Base-by-base conservation (phyloP, 2,329 filamentous ascomycete genomes). In the Niveomyces coronatus region DNA sequence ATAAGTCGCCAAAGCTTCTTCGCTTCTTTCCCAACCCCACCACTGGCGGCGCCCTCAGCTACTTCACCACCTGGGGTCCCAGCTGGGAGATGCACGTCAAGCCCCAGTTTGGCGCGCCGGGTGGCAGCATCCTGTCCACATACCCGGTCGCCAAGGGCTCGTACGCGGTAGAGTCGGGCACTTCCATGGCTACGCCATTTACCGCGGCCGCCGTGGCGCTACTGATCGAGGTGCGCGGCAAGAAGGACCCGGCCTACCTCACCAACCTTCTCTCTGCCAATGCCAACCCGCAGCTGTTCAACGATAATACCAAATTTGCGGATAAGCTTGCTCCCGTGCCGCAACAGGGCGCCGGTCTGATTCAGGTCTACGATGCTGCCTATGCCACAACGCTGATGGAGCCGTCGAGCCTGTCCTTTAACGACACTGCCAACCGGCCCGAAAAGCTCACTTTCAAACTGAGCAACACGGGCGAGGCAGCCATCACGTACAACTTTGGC, bases 131-230 rank as follows among this genome's bases (percentile, higher is more conserved):
- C 31, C 54, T 79, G 18, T 76, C 73, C 9, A 78, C 74, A 0
- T 79, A 62, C 45, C 73, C 70, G 0, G 42, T 50, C 4, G 54
- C 55, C 4, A 49, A 60, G 22, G 68, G 68, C 17, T 55, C 57
- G 20, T 79, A 76, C 37, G 65, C 63, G 16, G 64, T 76, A 1
- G 54, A 66, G 18, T 74, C 62, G 23, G 74, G 74, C 10, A 77
- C 73, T 0, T 77, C 73, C 2, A 79, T 81, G 76, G 65, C 74
- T 3, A 68, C 67, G 23, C 74, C 75, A 7, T 63, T 74, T 11
- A 58, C 67, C 5, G 71, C 74, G 4, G 76, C 63, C 23, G 65
- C 74, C 37, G 61, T 67, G 28, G 74, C 73, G 1, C 62, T 79
- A 24, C 53, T 77, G 41, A 65, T 64, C 27, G 60, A 74, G 41